Percentiles rank a stretch among this genome's conserved stretches.
Conservation (phyloP, 257 asterid species). For the Jaltomata sinuosa region DNA sequence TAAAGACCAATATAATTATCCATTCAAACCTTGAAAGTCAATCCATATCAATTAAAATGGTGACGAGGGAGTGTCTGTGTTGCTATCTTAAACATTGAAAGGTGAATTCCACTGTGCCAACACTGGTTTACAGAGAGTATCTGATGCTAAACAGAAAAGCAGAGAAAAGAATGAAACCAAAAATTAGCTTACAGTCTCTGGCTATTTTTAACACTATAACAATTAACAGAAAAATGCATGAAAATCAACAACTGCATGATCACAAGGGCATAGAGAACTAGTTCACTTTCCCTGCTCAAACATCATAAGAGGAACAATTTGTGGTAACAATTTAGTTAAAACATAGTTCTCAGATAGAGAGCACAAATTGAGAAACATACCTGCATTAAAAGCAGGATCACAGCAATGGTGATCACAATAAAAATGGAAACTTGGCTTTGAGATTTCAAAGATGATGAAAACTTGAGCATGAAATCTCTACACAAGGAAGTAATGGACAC, state of each 20-base stretch:
- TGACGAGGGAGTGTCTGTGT: background rate
- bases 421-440: constrained; percentile 46
- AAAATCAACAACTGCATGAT: background rate
- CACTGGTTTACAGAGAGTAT: background rate
- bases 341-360: background rate
- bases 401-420: constrained; percentile 45
- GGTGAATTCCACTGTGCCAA: background rate
- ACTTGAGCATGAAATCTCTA: constrained; percentile 25
- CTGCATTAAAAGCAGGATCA: constrained; percentile 84
- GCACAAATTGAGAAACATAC: constrained; percentile 22
- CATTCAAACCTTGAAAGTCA: background rate
- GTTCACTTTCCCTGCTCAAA: background rate
- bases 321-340: background rate
- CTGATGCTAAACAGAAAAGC: background rate
- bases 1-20: background rate
- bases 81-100: background rate
- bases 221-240: background rate
- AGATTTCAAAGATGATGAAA: constrained; percentile 36
- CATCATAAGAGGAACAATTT: background rate
- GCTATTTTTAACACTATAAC: background rate
- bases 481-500: constrained; percentile 33
- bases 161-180: background rate
- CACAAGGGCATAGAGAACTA: background rate
- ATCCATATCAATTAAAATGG: background rate
- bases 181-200: background rate